These are phyloP conservation scores for Quercus variabilis DNA, from an alignment of 306 rosid genomes.

Conservation along the genomic window DNA sequence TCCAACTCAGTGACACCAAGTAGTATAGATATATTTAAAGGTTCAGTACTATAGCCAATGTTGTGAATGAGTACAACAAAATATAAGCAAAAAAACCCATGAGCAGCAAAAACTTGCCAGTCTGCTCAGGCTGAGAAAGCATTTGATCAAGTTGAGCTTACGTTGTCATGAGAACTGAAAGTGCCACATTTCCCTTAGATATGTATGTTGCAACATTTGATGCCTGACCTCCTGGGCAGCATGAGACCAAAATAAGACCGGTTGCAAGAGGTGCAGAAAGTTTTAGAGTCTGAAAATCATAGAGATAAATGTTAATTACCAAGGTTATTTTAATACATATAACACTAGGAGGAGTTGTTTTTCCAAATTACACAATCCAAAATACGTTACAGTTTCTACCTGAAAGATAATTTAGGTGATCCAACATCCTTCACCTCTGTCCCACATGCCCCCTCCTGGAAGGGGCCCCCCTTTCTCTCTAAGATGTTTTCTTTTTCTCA, in stretches of 20 bases:
- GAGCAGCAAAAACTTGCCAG: background rate
- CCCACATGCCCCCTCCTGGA: background rate
- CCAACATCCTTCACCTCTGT: too few species aligned
- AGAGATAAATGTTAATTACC: slow-evolving; percentile 15
- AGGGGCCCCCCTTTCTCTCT: background rate
- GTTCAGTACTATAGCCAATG: background rate
- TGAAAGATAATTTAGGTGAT: background rate
- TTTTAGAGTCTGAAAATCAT: slow-evolving; percentile 61
- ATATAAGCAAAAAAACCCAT: background rate
- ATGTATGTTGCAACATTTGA: slow-evolving; percentile 96
- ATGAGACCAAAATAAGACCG: slow-evolving; percentile 94
- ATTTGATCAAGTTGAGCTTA: slow-evolving; percentile 34
- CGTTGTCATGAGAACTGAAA: slow-evolving; percentile 94
- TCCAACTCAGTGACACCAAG: background rate
- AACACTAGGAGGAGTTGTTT: background rate
- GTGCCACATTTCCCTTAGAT: slow-evolving; percentile 94
- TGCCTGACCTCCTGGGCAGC: slow-evolving; percentile 99
- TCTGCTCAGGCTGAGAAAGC: background rate
- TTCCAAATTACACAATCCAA: background rate
- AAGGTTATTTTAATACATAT: background rate
- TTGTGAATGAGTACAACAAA: background rate
- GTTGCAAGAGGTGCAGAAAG: slow-evolving; percentile 96
- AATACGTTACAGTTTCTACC: background rate
- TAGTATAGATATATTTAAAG: background rate
- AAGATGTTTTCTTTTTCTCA: background rate